Percentiles rank a stretch among this genome's conserved stretches.
Conservation (phyloP, 1,284 basidiomycete species). For the Xerocomus minutiporus region DNA sequence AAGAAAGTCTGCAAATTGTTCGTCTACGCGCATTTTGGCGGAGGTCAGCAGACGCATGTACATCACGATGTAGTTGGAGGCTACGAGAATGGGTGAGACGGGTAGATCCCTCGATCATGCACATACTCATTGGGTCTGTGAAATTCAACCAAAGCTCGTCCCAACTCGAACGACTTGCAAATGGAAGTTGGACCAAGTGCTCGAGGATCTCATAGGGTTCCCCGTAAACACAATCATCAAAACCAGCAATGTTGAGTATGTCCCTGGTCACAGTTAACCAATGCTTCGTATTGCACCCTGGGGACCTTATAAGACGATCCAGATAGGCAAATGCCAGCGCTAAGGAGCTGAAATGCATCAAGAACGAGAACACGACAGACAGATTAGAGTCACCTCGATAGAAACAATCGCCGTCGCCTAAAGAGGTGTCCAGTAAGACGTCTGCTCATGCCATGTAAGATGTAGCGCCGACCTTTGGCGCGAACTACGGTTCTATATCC, state of each 20-base stretch:
- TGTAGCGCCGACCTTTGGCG: slow-evolving; percentile 52
- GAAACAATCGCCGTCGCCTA: slow-evolving; percentile 78
- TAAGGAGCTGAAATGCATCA: slow-evolving; percentile 39
- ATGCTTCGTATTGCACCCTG: slow-evolving; percentile 43
- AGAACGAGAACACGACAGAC: slow-evolving; percentile 6
- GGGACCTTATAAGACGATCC: slow-evolving; percentile 48
- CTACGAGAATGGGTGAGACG: slow-evolving; percentile 33
- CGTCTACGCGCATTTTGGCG: slow-evolving; percentile 68
- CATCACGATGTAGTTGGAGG: slow-evolving; percentile 67
- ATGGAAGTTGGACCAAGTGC: slow-evolving; percentile 37
- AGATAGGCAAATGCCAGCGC: slow-evolving; percentile 69
- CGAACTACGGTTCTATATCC: slow-evolving; percentile 65
- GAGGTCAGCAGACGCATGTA: slow-evolving; percentile 79
- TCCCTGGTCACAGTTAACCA: slow-evolving; percentile 51
- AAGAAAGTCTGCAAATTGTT: slow-evolving; percentile 62
- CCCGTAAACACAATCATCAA: slow-evolving; percentile 62
- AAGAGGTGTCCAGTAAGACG: slow-evolving; percentile 8
- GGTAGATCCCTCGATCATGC: not conserved
- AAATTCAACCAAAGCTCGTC: slow-evolving; percentile 45
- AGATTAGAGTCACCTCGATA: slow-evolving; percentile 56
- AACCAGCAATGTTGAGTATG: slow-evolving; percentile 58
- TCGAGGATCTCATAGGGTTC: slow-evolving; percentile 49
- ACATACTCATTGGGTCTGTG: slow-evolving; percentile 50
- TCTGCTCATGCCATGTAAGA: slow-evolving; percentile 27
- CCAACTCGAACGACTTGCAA: slow-evolving; percentile 32